phyloP scores from a whole-genome alignment of 2,329 filamentous ascomycete genomes.

The Thielaviopsis musarum region DNA sequence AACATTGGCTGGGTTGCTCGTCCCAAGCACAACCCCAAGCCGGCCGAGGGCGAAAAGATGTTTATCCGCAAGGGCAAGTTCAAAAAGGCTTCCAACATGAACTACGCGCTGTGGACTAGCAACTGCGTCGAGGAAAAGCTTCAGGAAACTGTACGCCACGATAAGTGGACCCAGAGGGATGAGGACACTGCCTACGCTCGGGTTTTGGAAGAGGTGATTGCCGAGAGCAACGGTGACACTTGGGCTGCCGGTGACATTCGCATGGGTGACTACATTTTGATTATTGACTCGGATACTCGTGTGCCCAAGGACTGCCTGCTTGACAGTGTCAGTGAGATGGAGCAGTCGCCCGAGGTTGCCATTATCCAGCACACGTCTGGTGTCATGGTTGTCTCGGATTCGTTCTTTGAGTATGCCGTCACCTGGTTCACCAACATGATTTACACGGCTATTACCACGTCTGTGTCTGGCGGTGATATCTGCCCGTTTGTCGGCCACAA shows the following conservation, averaged over 20 bases:
- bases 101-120: conserved; percentile 44
- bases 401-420: conserved; percentile 56
- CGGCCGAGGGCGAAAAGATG: conserved; percentile 24
- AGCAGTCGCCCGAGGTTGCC: conserved; percentile 49
- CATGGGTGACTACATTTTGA: conserved; percentile 45
- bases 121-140: conserved; percentile 46
- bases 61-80: conserved; percentile 44
- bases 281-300: conserved; percentile 53
- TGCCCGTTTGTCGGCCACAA: conserved; percentile 67
- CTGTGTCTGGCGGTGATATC: conserved; percentile 53
- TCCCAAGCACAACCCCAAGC: conserved; percentile 33
- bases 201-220: conserved; percentile 31
- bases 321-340: conserved; percentile 56
- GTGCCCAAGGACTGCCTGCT: conserved; percentile 51
- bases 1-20: conserved; percentile 40
- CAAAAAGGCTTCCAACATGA: conserved; percentile 55
- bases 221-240: conserved; percentile 32
- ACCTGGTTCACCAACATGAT: conserved; percentile 68
- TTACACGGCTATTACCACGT: conserved; percentile 55
- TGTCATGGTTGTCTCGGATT: conserved; percentile 59
- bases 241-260: conserved; percentile 45
- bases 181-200: conserved; percentile 32
- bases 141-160: conserved; percentile 26
- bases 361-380: conserved; percentile 58
- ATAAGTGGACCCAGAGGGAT: conserved; percentile 25